Evolutionary conservation across 163 green algal genomes (phyloP).

Genomic region (Volvox carteri): DNA sequence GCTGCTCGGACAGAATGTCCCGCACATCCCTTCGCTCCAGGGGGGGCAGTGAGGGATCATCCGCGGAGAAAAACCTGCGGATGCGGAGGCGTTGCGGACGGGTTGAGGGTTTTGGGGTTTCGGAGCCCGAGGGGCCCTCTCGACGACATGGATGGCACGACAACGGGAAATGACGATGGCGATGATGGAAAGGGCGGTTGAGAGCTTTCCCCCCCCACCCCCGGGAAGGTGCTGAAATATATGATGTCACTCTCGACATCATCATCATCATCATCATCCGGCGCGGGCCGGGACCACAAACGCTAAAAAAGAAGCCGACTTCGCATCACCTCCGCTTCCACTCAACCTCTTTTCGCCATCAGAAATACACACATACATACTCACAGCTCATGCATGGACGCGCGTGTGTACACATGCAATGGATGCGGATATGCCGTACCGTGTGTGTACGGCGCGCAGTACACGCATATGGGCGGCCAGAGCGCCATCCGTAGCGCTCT

Average conservation of each 20-base stretch:
- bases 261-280: no score
- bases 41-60: conserved; percentile 40
- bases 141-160: no score
- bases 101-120: conserved; percentile 4
- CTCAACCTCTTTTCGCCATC: no score
- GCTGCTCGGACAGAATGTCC: conserved; percentile 13
- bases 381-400: background rate
- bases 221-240: background rate
- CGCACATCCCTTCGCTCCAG: conserved; percentile 42
- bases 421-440: conserved; percentile 13
- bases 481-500: conserved; percentile 67
- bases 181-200: background rate
- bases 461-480: conserved; percentile 71
- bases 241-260: background rate
- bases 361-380: background rate
- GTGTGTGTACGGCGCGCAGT: conserved; percentile 66
- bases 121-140: no score
- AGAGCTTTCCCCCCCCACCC: no score
- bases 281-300: no score
- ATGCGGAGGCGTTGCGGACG: background rate
- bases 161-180: background rate
- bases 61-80: conserved; percentile 43
- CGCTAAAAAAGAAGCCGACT: no score
- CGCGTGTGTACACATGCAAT: background rate
- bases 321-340: no score